phyloP scores from a whole-genome alignment of 1,284 basidiomycete species.

The Blastosporella zonata region DNA sequence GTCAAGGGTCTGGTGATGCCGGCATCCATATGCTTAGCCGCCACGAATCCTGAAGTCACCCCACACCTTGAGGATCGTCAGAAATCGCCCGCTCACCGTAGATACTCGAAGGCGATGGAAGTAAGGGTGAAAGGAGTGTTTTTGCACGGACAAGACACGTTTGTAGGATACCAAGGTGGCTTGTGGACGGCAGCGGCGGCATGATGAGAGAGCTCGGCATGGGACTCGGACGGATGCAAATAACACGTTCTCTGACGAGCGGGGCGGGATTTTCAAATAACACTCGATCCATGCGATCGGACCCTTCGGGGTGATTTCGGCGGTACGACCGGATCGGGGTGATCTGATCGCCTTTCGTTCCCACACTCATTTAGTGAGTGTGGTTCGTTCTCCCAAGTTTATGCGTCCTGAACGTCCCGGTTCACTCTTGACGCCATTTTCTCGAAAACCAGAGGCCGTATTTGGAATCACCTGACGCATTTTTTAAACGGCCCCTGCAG shows the following conservation, averaged over 20 bases:
- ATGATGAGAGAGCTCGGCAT: neutral
- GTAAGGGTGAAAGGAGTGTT: no score
- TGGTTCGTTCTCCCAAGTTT: neutral
- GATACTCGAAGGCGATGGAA: no score
- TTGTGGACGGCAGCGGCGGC: no score
- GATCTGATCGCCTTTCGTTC: conserved; percentile 9
- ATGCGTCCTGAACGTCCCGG: neutral
- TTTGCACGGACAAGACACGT: no score
- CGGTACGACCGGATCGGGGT: conserved; percentile 3
- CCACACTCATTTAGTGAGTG: conserved; percentile 10
- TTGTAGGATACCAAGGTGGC: no score
- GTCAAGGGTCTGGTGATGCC: neutral
- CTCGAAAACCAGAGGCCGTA: neutral
- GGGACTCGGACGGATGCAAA: conserved; percentile 7
- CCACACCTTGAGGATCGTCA: neutral
- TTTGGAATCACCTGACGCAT: neutral
- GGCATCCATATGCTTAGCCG: conserved; percentile 5
- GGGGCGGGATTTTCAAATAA: neutral
- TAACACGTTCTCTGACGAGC: conserved; percentile 15
- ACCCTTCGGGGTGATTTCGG: conserved; percentile 5
- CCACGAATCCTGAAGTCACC: neutral
- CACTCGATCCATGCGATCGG: conserved; percentile 15
- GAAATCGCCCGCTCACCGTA: neutral
- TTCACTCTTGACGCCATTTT: neutral
- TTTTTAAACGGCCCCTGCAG: neutral